Percentiles rank a stretch among this genome's conserved stretches.
phyloP scores from a whole-genome alignment of 2,329 filamentous ascomycete genomes.

The Dactylonectria estremocensis region DNA sequence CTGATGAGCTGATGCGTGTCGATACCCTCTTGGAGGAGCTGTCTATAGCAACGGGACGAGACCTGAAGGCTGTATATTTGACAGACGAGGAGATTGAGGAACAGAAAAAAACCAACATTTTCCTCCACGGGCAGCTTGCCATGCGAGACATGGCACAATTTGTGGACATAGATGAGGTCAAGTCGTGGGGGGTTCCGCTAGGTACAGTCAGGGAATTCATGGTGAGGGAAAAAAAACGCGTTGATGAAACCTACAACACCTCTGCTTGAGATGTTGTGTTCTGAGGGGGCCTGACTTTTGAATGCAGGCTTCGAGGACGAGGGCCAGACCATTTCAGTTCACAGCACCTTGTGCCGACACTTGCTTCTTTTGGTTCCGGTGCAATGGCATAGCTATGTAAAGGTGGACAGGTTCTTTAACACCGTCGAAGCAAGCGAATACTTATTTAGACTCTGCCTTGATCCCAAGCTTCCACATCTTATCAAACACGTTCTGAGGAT shows the following conservation, averaged over 20 bases:
- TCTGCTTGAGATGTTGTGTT: background rate
- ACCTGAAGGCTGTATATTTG: slow-evolving; percentile 57
- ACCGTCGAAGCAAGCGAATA: background rate
- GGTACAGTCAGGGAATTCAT: slow-evolving; percentile 62
- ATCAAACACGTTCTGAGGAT: slow-evolving; percentile 21
- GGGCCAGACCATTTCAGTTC: too few species aligned
- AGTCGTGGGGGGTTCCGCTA: slow-evolving; percentile 57
- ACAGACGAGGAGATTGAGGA: slow-evolving; percentile 59
- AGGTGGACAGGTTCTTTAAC: background rate
- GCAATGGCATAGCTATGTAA: background rate
- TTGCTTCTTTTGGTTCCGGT: background rate
- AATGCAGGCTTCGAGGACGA: background rate
- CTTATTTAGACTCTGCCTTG: background rate
- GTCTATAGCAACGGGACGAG: slow-evolving; percentile 50
- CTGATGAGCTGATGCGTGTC: slow-evolving; percentile 56
- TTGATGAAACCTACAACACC: slow-evolving; percentile 50
- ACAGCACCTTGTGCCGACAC: too few species aligned
- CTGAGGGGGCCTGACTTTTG: background rate
- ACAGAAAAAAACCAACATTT: slow-evolving; percentile 54
- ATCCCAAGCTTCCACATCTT: slow-evolving; percentile 18
- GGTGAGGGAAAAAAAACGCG: slow-evolving; percentile 54
- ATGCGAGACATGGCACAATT: slow-evolving; percentile 54
- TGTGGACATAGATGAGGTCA: slow-evolving; percentile 54
- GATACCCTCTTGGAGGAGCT: slow-evolving; percentile 57
- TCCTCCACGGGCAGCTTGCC: slow-evolving; percentile 56